Conservation (phyloP, 768 basidiomycete genomes). For the Gloeophyllum trabeum region DNA sequence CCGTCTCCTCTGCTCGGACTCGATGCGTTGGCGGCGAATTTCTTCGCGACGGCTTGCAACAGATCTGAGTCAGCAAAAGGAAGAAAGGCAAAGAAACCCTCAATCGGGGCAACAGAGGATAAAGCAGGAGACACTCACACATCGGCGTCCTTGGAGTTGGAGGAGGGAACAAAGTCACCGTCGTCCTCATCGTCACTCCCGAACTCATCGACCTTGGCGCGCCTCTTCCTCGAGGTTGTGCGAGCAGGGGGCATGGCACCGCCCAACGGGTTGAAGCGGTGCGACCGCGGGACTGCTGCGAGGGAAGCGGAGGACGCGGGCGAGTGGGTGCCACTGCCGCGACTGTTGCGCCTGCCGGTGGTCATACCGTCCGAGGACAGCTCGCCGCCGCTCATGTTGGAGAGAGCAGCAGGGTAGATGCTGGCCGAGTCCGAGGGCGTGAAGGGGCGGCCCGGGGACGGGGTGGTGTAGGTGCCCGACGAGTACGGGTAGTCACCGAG, state of each 20-base stretch:
- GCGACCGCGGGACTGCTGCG: conserved; percentile 60
- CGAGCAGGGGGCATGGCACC: conserved; percentile 33
- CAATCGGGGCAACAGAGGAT: conserved; percentile 27
- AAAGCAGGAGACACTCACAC: not conserved
- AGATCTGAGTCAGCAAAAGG: conserved; percentile 2
- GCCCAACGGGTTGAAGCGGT: conserved; percentile 67
- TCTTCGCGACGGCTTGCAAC: conserved; percentile 70
- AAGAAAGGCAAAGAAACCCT: conserved; percentile 36
- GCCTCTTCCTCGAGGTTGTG: conserved; percentile 29
- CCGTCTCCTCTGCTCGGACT: conserved; percentile 85
- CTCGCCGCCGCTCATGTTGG: conserved; percentile 60
- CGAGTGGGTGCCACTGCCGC: conserved; percentile 53
- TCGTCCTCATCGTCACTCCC: conserved; percentile 59
- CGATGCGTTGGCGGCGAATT: conserved; percentile 86
- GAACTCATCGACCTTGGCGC: conserved; percentile 41
- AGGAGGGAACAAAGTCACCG: conserved; percentile 17
- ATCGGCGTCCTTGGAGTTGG: not conserved
- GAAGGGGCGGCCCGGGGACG: conserved; percentile 48
- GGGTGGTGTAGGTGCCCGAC: conserved; percentile 41
- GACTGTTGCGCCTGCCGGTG: conserved; percentile 51
- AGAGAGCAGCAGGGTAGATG: conserved; percentile 65
- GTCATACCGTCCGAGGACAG: conserved; percentile 61
- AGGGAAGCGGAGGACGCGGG: conserved; percentile 37
- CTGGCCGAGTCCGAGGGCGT: conserved; percentile 50
- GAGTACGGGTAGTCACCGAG: conserved; percentile 52